These are phyloP conservation scores for Colletotrichum sansevieriae DNA, from an alignment of 2,329 filamentous ascomycete species.

Conservation along the genomic window DNA sequence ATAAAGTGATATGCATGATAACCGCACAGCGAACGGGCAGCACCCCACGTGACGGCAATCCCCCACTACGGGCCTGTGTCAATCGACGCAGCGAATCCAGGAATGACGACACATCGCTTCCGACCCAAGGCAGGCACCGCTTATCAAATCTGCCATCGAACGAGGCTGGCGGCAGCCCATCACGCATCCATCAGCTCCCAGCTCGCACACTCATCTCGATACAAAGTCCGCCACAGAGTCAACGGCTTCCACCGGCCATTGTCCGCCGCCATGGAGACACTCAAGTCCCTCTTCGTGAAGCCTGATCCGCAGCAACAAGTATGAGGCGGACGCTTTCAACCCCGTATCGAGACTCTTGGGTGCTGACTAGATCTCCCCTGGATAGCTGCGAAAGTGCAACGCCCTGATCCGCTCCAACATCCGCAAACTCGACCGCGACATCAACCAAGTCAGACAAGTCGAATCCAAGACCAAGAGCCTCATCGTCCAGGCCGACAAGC, in stretches of 20 bases:
- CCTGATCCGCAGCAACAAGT: constrained; percentile 96
- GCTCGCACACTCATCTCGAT: background rate
- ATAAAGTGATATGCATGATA: background rate
- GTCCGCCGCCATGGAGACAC: constrained; percentile 77
- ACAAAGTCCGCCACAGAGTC: background rate
- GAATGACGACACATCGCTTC: constrained; percentile 40
- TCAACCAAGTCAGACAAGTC: constrained; percentile 80
- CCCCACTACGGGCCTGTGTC: constrained; percentile 34
- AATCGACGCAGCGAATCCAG: constrained; percentile 29
- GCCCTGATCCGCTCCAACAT: constrained; percentile 88
- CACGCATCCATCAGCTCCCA: constrained; percentile 17
- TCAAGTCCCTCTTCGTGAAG: constrained; percentile 89
- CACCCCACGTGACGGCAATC: constrained; percentile 37
- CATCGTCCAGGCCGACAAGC: constrained; percentile 85
- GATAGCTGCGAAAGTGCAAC: constrained; percentile 94
- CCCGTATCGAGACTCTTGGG: constrained; percentile 5
- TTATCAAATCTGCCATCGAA: constrained; percentile 34
- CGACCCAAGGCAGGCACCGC: constrained; percentile 36
- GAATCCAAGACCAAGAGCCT: constrained; percentile 88
- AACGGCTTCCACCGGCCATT: constrained; percentile 17
- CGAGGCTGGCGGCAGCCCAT: constrained; percentile 34
- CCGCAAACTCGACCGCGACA: constrained; percentile 95
- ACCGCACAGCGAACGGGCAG: background rate
- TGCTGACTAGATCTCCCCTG: constrained; percentile 6
- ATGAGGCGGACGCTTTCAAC: constrained; percentile 46